Conservation (phyloP, 495 filamentous ascomycete species). For the Beverwykella pulmonaria region DNA sequence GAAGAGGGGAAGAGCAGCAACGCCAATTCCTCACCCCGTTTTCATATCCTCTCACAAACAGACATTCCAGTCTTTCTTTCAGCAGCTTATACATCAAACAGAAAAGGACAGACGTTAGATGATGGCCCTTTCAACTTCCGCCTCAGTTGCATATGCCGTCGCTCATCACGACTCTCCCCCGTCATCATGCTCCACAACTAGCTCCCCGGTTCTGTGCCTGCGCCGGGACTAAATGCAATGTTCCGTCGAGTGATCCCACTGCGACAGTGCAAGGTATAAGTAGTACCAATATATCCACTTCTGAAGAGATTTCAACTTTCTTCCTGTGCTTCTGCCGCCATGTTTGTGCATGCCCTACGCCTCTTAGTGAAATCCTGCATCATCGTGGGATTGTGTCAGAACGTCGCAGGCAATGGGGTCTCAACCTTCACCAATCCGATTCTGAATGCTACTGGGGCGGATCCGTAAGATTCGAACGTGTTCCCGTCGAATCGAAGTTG, state of each 20-base stretch:
- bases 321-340: background rate
- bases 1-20: background rate
- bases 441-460: slow-evolving; percentile 35
- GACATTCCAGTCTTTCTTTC: too few species aligned
- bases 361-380: background rate
- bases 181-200: background rate
- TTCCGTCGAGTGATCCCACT: background rate
- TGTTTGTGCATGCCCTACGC: background rate
- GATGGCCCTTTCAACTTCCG: too few species aligned
- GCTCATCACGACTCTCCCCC: background rate
- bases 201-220: background rate
- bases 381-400: slow-evolving; percentile 4
- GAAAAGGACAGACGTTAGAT: too few species aligned
- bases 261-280: background rate
- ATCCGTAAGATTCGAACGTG: slow-evolving; percentile 35
- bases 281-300: slow-evolving; percentile 2
- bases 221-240: background rate
- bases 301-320: background rate
- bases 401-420: slow-evolving; percentile 1
- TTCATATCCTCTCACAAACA: too few species aligned
- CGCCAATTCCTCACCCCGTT: background rate
- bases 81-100: too few species aligned
- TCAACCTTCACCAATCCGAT: slow-evolving; percentile 43
- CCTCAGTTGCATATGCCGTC: too few species aligned
- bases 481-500: background rate